Conservation (phyloP, 805 yeast genomes). For the Suhomyces prunicola region DNA sequence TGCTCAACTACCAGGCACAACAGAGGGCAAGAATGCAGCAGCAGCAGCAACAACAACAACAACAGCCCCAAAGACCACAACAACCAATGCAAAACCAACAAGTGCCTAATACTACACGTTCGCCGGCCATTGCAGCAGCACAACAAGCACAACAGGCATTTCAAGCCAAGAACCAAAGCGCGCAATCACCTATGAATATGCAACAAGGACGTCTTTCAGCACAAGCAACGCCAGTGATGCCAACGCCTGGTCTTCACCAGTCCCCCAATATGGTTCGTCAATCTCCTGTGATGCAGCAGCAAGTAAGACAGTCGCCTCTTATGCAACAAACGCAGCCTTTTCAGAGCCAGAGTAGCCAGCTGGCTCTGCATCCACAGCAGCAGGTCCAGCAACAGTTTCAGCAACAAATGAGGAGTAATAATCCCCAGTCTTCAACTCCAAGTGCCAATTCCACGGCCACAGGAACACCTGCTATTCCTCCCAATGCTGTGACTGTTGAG, state of each 20-base stretch:
- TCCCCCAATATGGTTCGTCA: slow-evolving; percentile 9
- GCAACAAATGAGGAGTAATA: slow-evolving; percentile 1
- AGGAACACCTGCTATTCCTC: slow-evolving; percentile 10
- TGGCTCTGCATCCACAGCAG: slow-evolving; percentile 3
- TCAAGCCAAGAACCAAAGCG: slow-evolving; percentile 4
- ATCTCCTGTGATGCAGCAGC: slow-evolving; percentile 6
- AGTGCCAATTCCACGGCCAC: slow-evolving; percentile 2
- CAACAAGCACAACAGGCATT: slow-evolving; percentile 2
- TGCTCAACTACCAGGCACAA: slow-evolving; percentile 53
- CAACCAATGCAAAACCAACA: slow-evolving; percentile 6
- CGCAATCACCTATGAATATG: slow-evolving; percentile 7
- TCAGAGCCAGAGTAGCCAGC: not conserved
- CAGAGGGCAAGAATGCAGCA: slow-evolving; percentile 24
- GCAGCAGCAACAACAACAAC: slow-evolving; percentile 18
- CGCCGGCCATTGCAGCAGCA: not conserved
- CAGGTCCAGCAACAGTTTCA: slow-evolving; percentile 7
- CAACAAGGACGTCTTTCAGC: slow-evolving; percentile 9
- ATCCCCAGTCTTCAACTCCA: not conserved
- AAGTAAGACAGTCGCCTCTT: slow-evolving; percentile 8
- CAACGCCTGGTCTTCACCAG: slow-evolving; percentile 9
- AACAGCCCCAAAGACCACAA: slow-evolving; percentile 17
- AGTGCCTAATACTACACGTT: not conserved
- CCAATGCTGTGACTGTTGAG: slow-evolving; percentile 32
- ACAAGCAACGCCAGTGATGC: slow-evolving; percentile 10
- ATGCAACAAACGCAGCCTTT: slow-evolving; percentile 3